Evolutionary conservation across 2,329 filamentous ascomycete genomes (phyloP).

Genomic region (Dactylellina drechsleri): DNA sequence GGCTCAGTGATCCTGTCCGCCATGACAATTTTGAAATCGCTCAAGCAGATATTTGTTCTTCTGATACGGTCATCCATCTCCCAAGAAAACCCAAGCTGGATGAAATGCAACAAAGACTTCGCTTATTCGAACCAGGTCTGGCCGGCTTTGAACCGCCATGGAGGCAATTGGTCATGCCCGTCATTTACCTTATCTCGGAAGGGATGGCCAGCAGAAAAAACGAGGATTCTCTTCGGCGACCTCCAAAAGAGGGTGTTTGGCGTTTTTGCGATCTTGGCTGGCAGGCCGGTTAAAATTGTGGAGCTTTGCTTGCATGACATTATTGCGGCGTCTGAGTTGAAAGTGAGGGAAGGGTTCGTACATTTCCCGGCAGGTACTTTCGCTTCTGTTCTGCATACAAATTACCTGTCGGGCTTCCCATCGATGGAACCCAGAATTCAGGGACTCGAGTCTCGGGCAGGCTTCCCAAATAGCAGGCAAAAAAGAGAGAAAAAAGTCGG

Average conservation of each 20-base stretch:
- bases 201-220: constrained; percentile 41
- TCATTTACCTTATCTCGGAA: constrained; percentile 54
- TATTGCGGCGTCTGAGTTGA: not conserved
- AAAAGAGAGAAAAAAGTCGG: not conserved
- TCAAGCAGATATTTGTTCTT: constrained; percentile 8
- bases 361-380: constrained; percentile 10
- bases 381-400: constrained; percentile 30
- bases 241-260: constrained; percentile 34
- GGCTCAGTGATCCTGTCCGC: too few relatives aligned
- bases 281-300: constrained; percentile 18
- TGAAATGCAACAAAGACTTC: constrained; percentile 17
- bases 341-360: constrained; percentile 14
- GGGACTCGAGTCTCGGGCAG: too few relatives aligned
- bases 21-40: constrained; percentile 8
- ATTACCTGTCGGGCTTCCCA: constrained; percentile 7
- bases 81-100: constrained; percentile 16
- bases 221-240: constrained; percentile 51
- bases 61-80: constrained; percentile 23
- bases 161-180: constrained; percentile 38
- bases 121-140: constrained; percentile 43
- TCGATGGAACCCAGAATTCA: not conserved
- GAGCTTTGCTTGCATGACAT: constrained; percentile 21
- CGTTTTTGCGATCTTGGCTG: constrained; percentile 24
- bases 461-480: not conserved
- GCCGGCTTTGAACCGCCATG: constrained; percentile 40